Base-by-base conservation (phyloP, 2,329 filamentous ascomycete genomes). In the Penicillium sp. region DNA sequence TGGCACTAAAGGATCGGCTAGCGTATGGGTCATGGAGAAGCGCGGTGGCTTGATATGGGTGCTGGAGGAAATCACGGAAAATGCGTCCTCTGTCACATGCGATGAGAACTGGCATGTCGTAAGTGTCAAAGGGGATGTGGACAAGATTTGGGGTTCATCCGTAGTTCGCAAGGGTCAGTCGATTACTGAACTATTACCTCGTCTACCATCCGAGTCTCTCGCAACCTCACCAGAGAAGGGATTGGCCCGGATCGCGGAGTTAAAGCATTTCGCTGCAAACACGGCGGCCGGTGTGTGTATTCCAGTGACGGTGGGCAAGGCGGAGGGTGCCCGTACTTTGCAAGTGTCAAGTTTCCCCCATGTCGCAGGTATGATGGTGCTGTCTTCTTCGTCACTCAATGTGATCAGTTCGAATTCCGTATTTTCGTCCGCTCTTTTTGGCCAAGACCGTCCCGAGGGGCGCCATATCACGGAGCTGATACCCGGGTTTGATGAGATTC, bases 11-110 rank as follows among this genome's bases (percentile, higher is more conserved):
- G 95, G 95, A 2, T 93, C 95, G 56, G 95, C 95, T 37, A 98
- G 93, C 75, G 79, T 99, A 39, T 99, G 95, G 95, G 95, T 99
- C 3, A 99, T 99, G 78, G 95, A 99, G 75, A 99, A 99, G 76
- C 86, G 89, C 49, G 87, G 91, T 52, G 93, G 93, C 10, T 78
- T 99, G 58, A 98, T 99, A 58, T 99, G 95, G 95, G 95, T 99
- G 9, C 78, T 99, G 2, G 95, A 99, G 73, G 95, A 99, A 76
- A 98, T 99, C 59, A 91, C 93, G 54, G 95, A 99, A 75, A 93
- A 99, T 71, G 88, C 95, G 39, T 92, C 90, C 4, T 84, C 86
- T 59, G 76, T 99, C 44, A 83, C 81, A 11, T 82, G 96, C 21
- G 90, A 96, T 69, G 88, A 92, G 55, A 87, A 91, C 27, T 92